A percentile compares a stretch with the other conserved stretches of the same genome.
These are phyloP conservation scores for Leccinum discolor DNA, from an alignment of 1,284 basidiomycete species.

Conservation along the genomic window DNA sequence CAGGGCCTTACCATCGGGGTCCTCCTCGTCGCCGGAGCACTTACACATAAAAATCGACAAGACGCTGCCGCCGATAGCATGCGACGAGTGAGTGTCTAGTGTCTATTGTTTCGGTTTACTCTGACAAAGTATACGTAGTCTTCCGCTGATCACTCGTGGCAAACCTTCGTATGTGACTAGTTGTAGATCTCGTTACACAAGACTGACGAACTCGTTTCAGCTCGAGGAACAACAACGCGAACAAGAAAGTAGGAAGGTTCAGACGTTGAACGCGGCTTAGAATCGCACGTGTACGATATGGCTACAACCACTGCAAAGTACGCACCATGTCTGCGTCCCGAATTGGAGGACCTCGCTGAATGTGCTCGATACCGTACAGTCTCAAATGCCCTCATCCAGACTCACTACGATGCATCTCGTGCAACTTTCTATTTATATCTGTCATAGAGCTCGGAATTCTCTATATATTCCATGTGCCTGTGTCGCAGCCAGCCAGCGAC, in stretches of 20 bases:
- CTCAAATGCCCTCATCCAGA: not conserved
- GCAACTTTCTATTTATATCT: not conserved
- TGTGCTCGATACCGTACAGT: not conserved
- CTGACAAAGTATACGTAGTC: constrained; percentile 12
- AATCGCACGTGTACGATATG: not conserved
- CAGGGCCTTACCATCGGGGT: constrained; percentile 81
- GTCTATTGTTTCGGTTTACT: not conserved
- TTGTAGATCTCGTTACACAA: not conserved
- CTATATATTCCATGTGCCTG: too few relatives aligned
- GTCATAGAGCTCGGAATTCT: not conserved
- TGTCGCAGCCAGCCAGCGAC: not conserved
- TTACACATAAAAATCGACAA: constrained; percentile 51
- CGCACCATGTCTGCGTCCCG: not conserved
- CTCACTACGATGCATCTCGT: not conserved
- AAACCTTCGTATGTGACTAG: constrained; percentile 22
- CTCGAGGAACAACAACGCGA: constrained; percentile 32
- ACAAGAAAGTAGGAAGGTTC: constrained; percentile 19
- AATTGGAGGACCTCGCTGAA: not conserved
- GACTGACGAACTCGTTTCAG: constrained; percentile 12
- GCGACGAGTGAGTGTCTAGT: constrained; percentile 23
- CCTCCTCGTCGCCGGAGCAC: constrained; percentile 70
- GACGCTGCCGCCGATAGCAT: constrained; percentile 25
- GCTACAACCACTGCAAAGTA: not conserved
- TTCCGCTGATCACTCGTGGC: constrained; percentile 28
- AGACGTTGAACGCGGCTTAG: constrained; percentile 11